A percentile compares a stretch with the other conserved stretches of the same genome.
phyloP scores from a whole-genome alignment of 352 stramenopile genomes.

The Phytophthora pseudosyringae region DNA sequence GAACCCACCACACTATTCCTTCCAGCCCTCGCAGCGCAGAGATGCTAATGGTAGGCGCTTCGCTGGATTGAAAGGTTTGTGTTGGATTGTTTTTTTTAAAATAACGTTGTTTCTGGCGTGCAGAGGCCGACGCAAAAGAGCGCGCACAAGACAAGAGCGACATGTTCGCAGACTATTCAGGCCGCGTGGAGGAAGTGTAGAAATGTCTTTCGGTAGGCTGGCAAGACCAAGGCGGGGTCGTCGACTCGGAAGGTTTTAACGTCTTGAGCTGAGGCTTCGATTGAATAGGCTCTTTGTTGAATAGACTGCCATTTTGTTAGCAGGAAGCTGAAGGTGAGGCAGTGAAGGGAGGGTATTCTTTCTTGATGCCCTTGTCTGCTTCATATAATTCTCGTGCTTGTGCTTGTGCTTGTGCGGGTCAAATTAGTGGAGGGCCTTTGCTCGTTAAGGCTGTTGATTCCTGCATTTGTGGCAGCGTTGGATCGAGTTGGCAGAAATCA shows the following conservation, averaged over 20 bases:
- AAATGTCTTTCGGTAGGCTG: neutral
- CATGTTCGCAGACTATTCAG: slow-evolving; percentile 73
- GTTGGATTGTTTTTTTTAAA: neutral
- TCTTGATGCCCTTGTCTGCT: neutral
- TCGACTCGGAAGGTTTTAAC: neutral
- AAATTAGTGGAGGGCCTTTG: no score
- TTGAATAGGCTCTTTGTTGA: slow-evolving; percentile 17
- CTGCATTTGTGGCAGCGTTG: no score
- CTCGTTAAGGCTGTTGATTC: no score
- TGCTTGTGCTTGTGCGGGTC: no score
- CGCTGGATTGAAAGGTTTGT: neutral
- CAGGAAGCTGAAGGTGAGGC: neutral
- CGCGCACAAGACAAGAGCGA: slow-evolving; percentile 64
- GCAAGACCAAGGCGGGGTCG: neutral
- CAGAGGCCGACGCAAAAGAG: slow-evolving; percentile 36
- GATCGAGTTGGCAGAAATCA: no score
- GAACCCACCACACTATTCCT: slow-evolving; percentile 80
- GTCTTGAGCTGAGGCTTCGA: neutral
- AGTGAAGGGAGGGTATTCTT: neutral
- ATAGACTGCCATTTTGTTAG: slow-evolving; percentile 27
- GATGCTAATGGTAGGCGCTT: slow-evolving; percentile 33
- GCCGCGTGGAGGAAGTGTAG: slow-evolving; percentile 75
- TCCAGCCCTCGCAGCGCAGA: slow-evolving; percentile 58
- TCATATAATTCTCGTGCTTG: neutral
- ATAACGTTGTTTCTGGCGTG: slow-evolving; percentile 1